Evolutionary conservation across 768 basidiomycete species (phyloP).

Genomic region (Neoboletus magnificus): DNA sequence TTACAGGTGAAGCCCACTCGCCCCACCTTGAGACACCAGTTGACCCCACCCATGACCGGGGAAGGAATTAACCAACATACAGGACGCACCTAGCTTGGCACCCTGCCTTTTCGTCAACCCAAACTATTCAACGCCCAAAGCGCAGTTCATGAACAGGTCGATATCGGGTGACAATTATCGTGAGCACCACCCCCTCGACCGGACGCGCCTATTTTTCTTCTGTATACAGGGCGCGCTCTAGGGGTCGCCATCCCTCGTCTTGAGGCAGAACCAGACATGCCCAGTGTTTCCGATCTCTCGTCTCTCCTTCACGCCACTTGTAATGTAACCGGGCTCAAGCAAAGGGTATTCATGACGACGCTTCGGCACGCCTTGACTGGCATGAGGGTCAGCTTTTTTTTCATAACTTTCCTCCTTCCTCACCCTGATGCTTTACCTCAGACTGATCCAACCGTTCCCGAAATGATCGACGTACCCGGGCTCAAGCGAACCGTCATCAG

Average conservation of each 20-base stretch:
- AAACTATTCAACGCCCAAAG: slow-evolving; percentile 51
- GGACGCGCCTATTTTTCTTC: not conserved
- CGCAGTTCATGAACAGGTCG: slow-evolving; percentile 48
- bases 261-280: not conserved
- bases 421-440: slow-evolving; percentile 8
- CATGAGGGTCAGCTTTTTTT: slow-evolving; percentile 58
- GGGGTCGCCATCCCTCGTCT: slow-evolving; percentile 3
- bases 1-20: slow-evolving; percentile 46
- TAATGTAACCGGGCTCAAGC: slow-evolving; percentile 36
- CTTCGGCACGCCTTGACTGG: slow-evolving; percentile 79
- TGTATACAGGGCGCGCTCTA: slow-evolving; percentile 7
- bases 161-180: slow-evolving; percentile 44
- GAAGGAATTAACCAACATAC: slow-evolving; percentile 65
- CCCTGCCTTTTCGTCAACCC: slow-evolving; percentile 81
- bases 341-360: slow-evolving; percentile 63
- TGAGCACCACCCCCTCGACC: slow-evolving; percentile 26
- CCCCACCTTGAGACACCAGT: not conserved
- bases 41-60: slow-evolving; percentile 36
- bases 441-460: slow-evolving; percentile 43
- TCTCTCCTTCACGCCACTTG: slow-evolving; percentile 45
- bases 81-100: slow-evolving; percentile 64
- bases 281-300: slow-evolving; percentile 26
- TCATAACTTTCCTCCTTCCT: not conserved
- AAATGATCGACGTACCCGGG: slow-evolving; percentile 39
- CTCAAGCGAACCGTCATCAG: slow-evolving; percentile 20